Percentiles rank a stretch among this genome's conserved stretches.
These are phyloP conservation scores for Aspergillus steynii DNA, from an alignment of 495 filamentous ascomycete species.

Conservation along the genomic window DNA sequence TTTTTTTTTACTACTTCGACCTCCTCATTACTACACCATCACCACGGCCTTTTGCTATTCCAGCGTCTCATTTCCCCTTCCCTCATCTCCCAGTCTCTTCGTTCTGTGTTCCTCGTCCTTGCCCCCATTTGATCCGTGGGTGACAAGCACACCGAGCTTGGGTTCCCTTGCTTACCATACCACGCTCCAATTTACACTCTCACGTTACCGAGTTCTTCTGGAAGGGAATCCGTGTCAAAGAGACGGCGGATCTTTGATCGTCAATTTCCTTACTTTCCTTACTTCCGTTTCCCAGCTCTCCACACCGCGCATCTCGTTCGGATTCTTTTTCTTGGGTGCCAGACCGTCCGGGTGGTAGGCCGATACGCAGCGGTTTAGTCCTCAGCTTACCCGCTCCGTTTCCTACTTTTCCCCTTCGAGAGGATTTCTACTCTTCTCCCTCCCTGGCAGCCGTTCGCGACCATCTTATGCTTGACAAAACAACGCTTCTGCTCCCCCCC, in stretches of 20 bases:
- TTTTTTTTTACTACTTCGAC: not conserved
- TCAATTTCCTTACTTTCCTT: not conserved
- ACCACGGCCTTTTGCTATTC: constrained; percentile 1
- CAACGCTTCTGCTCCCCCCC: not conserved
- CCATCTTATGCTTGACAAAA: constrained; percentile 15
- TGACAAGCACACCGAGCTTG: not conserved
- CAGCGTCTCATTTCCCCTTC: not conserved
- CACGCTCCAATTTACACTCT: not conserved
- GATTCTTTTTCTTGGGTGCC: not conserved
- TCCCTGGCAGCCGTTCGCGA: constrained; percentile 41
- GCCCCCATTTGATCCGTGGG: not conserved
- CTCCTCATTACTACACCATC: not conserved
- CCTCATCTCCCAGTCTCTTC: not conserved
- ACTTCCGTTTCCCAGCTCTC: not conserved
- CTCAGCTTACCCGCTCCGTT: constrained; percentile 24
- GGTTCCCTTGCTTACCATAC: not conserved
- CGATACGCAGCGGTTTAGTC: constrained; percentile 1
- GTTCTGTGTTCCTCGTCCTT: not conserved
- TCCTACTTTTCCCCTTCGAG: constrained; percentile 28
- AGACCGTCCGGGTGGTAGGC: not conserved
- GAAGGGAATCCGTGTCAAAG: not conserved
- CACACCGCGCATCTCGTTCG: not conserved
- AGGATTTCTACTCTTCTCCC: constrained; percentile 17
- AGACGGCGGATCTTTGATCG: not conserved
- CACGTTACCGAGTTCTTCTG: not conserved